These are phyloP conservation scores for Zasmidium cellare DNA, from an alignment of 2,329 filamentous ascomycete genomes.

Conservation along the genomic window DNA sequence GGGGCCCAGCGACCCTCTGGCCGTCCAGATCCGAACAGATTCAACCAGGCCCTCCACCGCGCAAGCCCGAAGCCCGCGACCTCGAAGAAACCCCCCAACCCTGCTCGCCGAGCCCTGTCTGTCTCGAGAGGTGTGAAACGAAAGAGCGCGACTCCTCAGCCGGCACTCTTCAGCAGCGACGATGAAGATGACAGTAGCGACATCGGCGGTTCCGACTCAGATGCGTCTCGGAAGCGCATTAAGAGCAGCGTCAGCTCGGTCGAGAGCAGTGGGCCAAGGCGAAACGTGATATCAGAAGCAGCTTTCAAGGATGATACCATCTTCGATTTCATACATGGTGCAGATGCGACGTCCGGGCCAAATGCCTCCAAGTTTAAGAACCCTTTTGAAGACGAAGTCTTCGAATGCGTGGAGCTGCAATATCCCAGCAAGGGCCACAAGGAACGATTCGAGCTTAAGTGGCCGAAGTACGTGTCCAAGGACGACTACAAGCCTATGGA, in stretches of 20 bases:
- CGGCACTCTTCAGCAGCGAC: slow-evolving; percentile 33
- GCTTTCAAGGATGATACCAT: slow-evolving; percentile 28
- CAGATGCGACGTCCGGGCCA: slow-evolving; percentile 42
- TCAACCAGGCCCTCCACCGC: slow-evolving; percentile 20
- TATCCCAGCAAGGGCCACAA: slow-evolving; percentile 68
- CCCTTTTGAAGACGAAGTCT: slow-evolving; percentile 44
- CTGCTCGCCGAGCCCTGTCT: slow-evolving; percentile 22
- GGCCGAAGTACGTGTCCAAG: slow-evolving; percentile 63
- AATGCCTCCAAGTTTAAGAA: slow-evolving; percentile 49
- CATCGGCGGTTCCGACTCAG: slow-evolving; percentile 32
- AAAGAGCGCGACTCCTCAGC: slow-evolving; percentile 37
- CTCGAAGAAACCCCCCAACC: slow-evolving; percentile 19
- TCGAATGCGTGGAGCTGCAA: slow-evolving; percentile 61
- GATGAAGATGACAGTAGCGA: slow-evolving; percentile 35
- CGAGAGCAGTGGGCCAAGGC: slow-evolving; percentile 27
- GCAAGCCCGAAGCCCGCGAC: slow-evolving; percentile 13
- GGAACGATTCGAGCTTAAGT: slow-evolving; percentile 68
- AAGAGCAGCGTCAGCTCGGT: slow-evolving; percentile 38
- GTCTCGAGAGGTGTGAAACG: slow-evolving; percentile 33
- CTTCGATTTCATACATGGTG: slow-evolving; percentile 41
- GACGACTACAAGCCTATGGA: slow-evolving; percentile 66
- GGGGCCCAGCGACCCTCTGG: slow-evolving; percentile 15
- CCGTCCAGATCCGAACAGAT: slow-evolving; percentile 25
- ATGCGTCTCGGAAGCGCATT: slow-evolving; percentile 36
- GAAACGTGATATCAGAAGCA: slow-evolving; percentile 21